These are phyloP conservation scores for Aspergillus sp. DNA, from an alignment of 2,329 filamentous ascomycete genomes.

Conservation along the genomic window DNA sequence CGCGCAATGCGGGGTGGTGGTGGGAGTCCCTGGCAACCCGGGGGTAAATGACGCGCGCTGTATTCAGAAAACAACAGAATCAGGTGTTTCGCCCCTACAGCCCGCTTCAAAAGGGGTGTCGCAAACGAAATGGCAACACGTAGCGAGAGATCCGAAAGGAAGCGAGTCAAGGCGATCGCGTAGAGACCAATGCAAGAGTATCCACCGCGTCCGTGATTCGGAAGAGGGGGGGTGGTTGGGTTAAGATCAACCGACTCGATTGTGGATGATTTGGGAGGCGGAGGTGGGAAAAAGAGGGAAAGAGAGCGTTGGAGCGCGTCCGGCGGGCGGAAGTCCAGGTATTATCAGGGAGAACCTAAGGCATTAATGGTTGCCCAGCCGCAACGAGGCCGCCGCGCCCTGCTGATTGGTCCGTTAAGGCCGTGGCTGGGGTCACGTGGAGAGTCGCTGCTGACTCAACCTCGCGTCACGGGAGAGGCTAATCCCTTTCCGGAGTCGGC, in stretches of 20 bases:
- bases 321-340: slow-evolving; percentile 1
- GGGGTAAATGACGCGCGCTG: slow-evolving; percentile 34
- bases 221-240: background rate
- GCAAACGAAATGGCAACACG: background rate
- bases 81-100: slow-evolving; percentile 11
- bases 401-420: slow-evolving; percentile 12
- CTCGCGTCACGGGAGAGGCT: background rate
- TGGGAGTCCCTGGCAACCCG: slow-evolving; percentile 22
- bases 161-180: background rate
- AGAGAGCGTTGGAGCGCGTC: slow-evolving; percentile 2
- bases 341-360: background rate
- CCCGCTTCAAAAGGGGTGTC: slow-evolving; percentile 1
- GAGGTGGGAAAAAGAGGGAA: slow-evolving; percentile 5
- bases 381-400: slow-evolving; percentile 1
- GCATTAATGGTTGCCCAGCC: slow-evolving; percentile 11
- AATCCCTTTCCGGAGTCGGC: slow-evolving; percentile 9
- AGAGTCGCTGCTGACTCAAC: slow-evolving; percentile 6
- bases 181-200: background rate
- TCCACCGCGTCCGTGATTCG: slow-evolving; percentile 7
- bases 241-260: background rate
- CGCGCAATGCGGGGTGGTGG: slow-evolving; percentile 34
- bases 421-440: slow-evolving; percentile 34
- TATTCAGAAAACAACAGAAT: slow-evolving; percentile 32
- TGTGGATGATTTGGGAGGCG: background rate
- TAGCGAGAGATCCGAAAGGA: slow-evolving; percentile 1